Evolutionary conservation across 2,329 filamentous ascomycete species (phyloP), one percentile per base, ranked within the genome.

Genomic region (Ceratocystis harringtonii): DNA sequence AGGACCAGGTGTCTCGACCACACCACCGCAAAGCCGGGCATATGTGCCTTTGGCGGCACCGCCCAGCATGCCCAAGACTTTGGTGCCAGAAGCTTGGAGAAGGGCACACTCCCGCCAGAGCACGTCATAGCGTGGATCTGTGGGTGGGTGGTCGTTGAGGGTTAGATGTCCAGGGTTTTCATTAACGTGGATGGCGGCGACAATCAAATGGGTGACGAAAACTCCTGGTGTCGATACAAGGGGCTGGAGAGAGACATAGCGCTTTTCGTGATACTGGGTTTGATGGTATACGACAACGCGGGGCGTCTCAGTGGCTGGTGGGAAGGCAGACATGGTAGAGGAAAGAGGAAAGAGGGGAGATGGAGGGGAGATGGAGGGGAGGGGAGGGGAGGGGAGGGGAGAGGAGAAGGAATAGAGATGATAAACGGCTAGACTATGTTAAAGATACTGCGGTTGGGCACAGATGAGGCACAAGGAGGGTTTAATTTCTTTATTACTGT

Each of bases 141-240:
- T 76, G 0, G 89, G 89, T 0, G 79, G 79, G 72, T 90, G 83
- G 75, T 96, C 86, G 74, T 96, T 96, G 69, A 96, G 81, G 0
- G 86, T 89, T 70, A 92, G 81, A 67, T 84, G 79, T 7, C 78
- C 79, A 0, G 88, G 84, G 22, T 76, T 75, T 5, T 81, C 79
- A 73, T 94, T 92, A 70, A 96, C 77, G 75, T 96, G 92, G 67
- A 96, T 84, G 12, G 92, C 91, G 5, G 89, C 90, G 61, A 96
- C 76, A 70, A 95, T 92, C 67, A 96, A 80, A 75, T 96, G 92
- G 0, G 92, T 95, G 30, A 82, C 72, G 12, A 67, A 67, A n/a
- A 61, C 22, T 22, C 58, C 58, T 45, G 78, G 73, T 60, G 78
- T 74, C 17, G 74, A 77, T 69, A 84, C 72, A 65, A 84, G 75